Evolutionary conservation across 2,329 filamentous ascomycete genomes (phyloP), one percentile per base, ranked within the genome.

Genomic region (Xylariales sp.): DNA sequence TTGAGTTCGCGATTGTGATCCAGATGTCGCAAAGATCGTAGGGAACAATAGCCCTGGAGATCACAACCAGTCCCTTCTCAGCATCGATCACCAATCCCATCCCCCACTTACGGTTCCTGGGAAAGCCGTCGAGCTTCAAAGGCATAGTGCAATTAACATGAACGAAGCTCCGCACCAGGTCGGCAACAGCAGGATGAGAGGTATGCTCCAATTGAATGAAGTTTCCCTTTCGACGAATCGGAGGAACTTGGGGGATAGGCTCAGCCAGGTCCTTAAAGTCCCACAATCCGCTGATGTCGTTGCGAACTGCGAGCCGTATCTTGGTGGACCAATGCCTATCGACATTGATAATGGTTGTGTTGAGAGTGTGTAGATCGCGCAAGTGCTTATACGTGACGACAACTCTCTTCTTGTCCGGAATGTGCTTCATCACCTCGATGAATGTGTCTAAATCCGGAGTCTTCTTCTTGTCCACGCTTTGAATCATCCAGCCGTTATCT

Each of bases 41-140:
- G 3, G 93, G 93, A 15, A 98, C 86, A 46, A 96, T 88, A 2
- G 94, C 91, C 56, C 93, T 73, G 2, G 93, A 97, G 38, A 97
- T 91, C 42, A 97, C 78, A 6, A 98, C 93, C 14, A 98, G 74
- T 14, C 93, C 93, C 66, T 96, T 91, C 43, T 94, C 88, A 1
- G 94, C 93, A 62, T 98, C 93, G 45, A 98, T 87, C n/a, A 98
- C 91, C 25, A 98, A 69, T 27, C 93, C 93, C 72, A 95, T 96
- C 1, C 93, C 93, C 67, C 89, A 93, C 65, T 95, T 93, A 33
- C 89, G 78, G 49, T 93, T 88, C 60, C 93, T 88, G 5, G 93
- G 94, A 59, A 95, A 98, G n/a, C 93, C 93, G 59, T 98, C 93
- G 8, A 98, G 76, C 70, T 97, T 97, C 45, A 98, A 70, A 0